A percentile compares a stretch with the other conserved stretches of the same genome.
phyloP scores from a whole-genome alignment of 148 eudicot genomes.

The Vaccinium myrtillus region DNA sequence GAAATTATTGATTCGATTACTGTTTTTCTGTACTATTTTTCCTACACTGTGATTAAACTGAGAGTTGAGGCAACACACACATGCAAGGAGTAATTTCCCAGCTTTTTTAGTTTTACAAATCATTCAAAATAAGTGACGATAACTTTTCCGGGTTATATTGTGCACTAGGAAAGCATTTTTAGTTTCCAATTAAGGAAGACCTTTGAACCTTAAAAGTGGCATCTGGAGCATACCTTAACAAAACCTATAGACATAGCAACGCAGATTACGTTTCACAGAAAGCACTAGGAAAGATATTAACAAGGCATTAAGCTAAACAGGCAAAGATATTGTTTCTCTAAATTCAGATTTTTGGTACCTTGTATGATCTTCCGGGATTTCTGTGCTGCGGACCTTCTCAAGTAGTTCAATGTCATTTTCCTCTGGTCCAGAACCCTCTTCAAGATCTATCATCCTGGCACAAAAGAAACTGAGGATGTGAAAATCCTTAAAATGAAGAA shows the following conservation, averaged over 20 bases:
- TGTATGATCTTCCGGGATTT: constrained; percentile 25
- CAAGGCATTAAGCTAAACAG: neutral
- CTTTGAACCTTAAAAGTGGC: constrained; percentile 2
- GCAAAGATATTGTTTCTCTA: neutral
- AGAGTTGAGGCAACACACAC: neutral
- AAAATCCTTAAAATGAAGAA: neutral
- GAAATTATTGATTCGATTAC: too few relatives aligned
- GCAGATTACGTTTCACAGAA: neutral
- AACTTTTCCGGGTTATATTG: neutral
- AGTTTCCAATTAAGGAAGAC: neutral
- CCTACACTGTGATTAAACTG: neutral
- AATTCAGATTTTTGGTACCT: constrained; percentile 36
- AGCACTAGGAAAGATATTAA: neutral
- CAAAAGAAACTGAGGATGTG: constrained; percentile 8
- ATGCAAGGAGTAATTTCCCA: neutral
- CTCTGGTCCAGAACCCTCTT: constrained; percentile 83
- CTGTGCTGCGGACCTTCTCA: constrained; percentile 28
- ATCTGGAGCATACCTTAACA: neutral
- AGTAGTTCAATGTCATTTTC: constrained; percentile 64
- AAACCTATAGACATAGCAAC: neutral
- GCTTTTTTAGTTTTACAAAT: neutral
- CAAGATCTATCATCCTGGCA: constrained; percentile 75
- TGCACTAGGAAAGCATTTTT: neutral
- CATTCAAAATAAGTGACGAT: neutral
- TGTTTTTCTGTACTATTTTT: too few relatives aligned